Base-by-base conservation (phyloP, 2,329 filamentous ascomycete genomes). In the Phoma sp. region DNA sequence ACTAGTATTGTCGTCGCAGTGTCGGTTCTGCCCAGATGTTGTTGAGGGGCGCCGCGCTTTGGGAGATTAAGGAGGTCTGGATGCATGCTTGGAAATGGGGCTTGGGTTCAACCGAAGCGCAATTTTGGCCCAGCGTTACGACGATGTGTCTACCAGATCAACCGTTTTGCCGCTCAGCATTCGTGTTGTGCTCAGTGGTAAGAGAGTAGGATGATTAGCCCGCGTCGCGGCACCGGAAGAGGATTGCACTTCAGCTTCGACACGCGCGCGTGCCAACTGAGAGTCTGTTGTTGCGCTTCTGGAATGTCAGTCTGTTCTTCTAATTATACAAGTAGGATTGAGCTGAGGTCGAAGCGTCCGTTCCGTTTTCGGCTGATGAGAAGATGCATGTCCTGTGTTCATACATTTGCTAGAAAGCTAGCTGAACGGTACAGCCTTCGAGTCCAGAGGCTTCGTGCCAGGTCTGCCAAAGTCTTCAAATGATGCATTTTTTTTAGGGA, bases 1-100 rank as follows among this genome's bases (percentile, higher is more conserved):
- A 33, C 32, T 11, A 9, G 13, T 11, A 33, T 9, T 33, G 13
- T n/a, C 2, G 13, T 33, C 32, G 13, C 32, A 11, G 32, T 13
- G 7, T n/a, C 4, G 13, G 32, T 13, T 13, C 13, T 33, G 13
- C 32, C 9, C 32, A 33, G 32, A 13, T 33, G 4, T 11, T 33
- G 32, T 33, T 33, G 32, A 13, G 36, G n/a, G 30, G 49, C 35
- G 33, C n/a, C 11, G 32, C 9, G 13, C 35, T 9, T 18, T 24
- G 29, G 13, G 52, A 55, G 24, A 55, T 55, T 55, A 55, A 55
- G 52, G 52, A 55, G 45, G 36, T 13, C n/a, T 32, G 41, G 49
- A 32, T 49, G 52, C 46, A 49, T 45, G 41, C 24, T 40, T 44
- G 40, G 35, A 39, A 18, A n/a, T 25, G 25, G 7, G 29, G 25